Percentiles rank a stretch among this genome's conserved stretches.
Conservation (phyloP, 306 rosid genomes). For the Dryas drummondii region DNA sequence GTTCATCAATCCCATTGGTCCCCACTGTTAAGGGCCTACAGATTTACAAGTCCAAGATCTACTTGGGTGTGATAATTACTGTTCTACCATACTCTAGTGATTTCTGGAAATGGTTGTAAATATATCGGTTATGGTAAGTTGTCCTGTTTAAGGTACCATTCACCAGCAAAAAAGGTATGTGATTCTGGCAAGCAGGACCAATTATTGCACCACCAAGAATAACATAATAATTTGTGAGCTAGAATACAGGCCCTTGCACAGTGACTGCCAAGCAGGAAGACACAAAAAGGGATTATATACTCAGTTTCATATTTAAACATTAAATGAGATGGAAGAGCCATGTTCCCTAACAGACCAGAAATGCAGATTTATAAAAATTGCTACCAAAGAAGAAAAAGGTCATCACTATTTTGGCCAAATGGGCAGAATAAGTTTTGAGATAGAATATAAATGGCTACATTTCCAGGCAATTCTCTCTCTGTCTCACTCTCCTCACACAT, state of each 20-base stretch:
- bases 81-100: not conserved
- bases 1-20: slow-evolving; percentile 22
- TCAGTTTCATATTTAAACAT: not conserved
- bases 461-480: slow-evolving; percentile 8
- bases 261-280: slow-evolving; percentile 4
- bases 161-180: too few relatives aligned
- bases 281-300: not conserved
- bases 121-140: too few relatives aligned
- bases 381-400: not conserved
- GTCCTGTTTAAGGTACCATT: too few relatives aligned
- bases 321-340: not conserved
- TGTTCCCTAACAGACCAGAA: slow-evolving; percentile 22
- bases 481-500: not conserved
- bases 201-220: not conserved
- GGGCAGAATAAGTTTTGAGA: not conserved
- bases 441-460: not conserved
- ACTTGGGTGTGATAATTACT: not conserved
- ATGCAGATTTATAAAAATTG: not conserved
- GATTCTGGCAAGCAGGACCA: not conserved
- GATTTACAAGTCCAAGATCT: slow-evolving; percentile 19
- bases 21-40: slow-evolving; percentile 12
- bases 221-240: not conserved
- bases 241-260: not conserved
- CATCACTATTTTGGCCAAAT: not conserved
- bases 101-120: not conserved